Evolutionary conservation across 2,329 filamentous ascomycete genomes (phyloP), one percentile per base, ranked within the genome.

Genomic region (Juglanconis juglandina): DNA sequence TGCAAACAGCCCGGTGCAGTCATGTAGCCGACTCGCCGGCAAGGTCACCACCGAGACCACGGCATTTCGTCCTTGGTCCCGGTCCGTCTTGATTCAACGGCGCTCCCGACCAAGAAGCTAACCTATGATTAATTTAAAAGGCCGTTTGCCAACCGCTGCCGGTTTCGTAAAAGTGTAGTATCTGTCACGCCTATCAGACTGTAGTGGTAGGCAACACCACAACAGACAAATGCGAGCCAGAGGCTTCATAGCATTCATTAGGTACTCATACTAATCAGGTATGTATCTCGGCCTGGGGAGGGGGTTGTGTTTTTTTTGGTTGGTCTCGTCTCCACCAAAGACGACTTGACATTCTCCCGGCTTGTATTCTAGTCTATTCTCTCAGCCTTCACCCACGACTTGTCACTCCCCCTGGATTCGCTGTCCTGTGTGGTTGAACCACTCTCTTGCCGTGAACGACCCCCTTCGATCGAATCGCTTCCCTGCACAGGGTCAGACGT

Each of bases 21-120:
- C 44, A 61, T 39, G 53, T 59, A 58, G 56, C 59, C 56, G 59
- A 54, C 53, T 41, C 42, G 13, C 30, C 37, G 49, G 32, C 5
- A 49, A 33, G 5, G 24, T 11, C n/a, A n/a, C 14, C 7, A 47
- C 6, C n/a, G 11, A 5, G 32, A 34, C 32, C 17, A 51, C 17
- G 33, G 14, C 10, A 17, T 17, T 11, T 51, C 13, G 17, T 51
- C n/a, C 3, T 37, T 51, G 46, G 46, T 13, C 46, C 24, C 39
- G 39, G 37, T 13, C 7, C 39, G n/a, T 42, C 10, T 42, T 14
- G n/a, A 42, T 42, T 42, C 7, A 42, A 9, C 39, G 6, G n/a
- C 39, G 39, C 39, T 11, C 39, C 39, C n/a, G 39, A 14, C n/a
- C 39, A 4, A 10, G 39, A 42, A 9, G 39, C 39, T 10, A 13